A percentile compares a stretch with the other conserved stretches of the same genome.
Conservation (phyloP, 2,329 filamentous ascomycete genomes). For the Metarhizium humberi region DNA sequence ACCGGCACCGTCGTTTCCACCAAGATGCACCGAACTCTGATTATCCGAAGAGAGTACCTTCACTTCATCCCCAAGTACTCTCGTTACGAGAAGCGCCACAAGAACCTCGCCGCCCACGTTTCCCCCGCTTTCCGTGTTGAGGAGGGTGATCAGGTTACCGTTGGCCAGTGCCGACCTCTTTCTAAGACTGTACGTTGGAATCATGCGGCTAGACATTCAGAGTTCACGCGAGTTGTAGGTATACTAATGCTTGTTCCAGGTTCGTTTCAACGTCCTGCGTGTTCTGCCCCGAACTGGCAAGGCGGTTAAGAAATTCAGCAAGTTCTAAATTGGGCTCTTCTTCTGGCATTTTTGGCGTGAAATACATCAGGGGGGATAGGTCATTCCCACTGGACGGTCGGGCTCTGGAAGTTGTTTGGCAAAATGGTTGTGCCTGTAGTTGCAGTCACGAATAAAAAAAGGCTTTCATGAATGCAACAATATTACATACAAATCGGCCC, state of each 20-base stretch:
- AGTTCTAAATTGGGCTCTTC: constrained; percentile 69
- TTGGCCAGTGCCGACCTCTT: constrained; percentile 98
- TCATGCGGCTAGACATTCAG: neutral
- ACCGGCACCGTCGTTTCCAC: constrained; percentile 98
- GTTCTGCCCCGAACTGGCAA: constrained; percentile 97
- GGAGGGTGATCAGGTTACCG: constrained; percentile 98
- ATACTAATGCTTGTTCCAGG: constrained; percentile 38
- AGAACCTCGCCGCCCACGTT: constrained; percentile 98
- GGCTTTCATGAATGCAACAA: constrained; percentile 28
- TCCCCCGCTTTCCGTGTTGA: constrained; percentile 99
- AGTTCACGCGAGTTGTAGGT: neutral
- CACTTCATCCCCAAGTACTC: constrained; percentile 99
- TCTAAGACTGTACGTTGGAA: constrained; percentile 91
- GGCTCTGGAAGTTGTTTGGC: constrained; percentile 32
- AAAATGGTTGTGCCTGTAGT: constrained; percentile 35
- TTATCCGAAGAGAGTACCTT: constrained; percentile 99
- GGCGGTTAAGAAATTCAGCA: constrained; percentile 94
- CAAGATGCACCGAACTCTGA: constrained; percentile 99
- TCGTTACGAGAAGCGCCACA: constrained; percentile 99
- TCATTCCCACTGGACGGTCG: constrained; percentile 28
- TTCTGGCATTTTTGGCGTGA: constrained; percentile 48
- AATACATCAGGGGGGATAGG: constrained; percentile 32
- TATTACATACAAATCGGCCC: neutral
- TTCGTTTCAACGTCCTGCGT: constrained; percentile 99
- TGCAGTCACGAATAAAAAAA: constrained; percentile 33